Evolutionary conservation across 345 rosid species (phyloP).

Genomic region (Atalantia buxifolia): DNA sequence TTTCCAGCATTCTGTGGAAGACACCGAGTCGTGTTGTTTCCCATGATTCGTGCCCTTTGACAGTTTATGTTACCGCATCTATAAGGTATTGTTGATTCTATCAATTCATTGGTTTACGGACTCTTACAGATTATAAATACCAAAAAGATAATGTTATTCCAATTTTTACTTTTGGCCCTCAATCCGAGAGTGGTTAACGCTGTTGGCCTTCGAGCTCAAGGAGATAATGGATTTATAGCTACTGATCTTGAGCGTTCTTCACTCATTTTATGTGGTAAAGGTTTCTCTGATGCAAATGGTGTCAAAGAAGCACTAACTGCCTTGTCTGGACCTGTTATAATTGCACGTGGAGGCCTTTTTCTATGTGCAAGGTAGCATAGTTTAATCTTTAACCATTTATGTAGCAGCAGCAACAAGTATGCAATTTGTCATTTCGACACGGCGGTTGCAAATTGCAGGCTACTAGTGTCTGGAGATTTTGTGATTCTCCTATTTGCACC

Average conservation of each 20-base stretch:
- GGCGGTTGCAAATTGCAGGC: constrained; percentile 23
- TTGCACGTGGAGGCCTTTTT: constrained; percentile 33
- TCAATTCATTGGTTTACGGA: background rate
- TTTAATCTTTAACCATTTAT: background rate
- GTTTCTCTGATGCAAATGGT: constrained; percentile 30
- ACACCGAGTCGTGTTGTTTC: constrained; percentile 32
- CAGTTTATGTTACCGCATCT: constrained; percentile 32
- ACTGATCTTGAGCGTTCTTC: constrained; percentile 35
- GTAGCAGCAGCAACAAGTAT: background rate
- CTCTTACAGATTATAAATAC: background rate
- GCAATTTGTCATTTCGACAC: constrained; percentile 2
- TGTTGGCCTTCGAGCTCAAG: constrained; percentile 29
- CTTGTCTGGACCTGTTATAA: constrained; percentile 31
- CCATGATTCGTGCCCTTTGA: constrained; percentile 40
- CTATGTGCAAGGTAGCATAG: constrained; percentile 23
- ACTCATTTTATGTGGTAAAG: constrained; percentile 32
- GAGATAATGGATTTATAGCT: constrained; percentile 27
- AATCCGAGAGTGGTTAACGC: constrained; percentile 16
- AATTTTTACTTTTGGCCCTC: constrained; percentile 2
- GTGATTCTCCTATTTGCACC: constrained; percentile 28
- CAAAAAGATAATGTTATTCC: background rate
- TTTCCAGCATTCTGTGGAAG: constrained; percentile 27
- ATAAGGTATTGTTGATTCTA: constrained; percentile 23
- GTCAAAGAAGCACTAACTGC: constrained; percentile 24
- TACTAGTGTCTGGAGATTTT: constrained; percentile 22